Evolutionary conservation across 495 filamentous ascomycete species (phyloP).

Genomic region (Neurospora sp.): DNA sequence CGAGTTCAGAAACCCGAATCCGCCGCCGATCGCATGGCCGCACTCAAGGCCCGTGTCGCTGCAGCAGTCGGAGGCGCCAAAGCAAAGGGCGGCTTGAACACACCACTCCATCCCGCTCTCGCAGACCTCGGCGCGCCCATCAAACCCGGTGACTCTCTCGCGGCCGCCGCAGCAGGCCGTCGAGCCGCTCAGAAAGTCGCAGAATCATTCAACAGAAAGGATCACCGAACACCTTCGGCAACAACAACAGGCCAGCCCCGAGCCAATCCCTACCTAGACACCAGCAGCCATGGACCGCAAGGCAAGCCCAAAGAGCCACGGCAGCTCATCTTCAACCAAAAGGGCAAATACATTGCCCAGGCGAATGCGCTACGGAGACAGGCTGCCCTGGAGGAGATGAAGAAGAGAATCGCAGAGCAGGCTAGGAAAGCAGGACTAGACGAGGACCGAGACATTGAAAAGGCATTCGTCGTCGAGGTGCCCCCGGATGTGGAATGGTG

Average conservation of each 20-base stretch:
- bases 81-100: conserved; percentile 68
- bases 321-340: conserved; percentile 83
- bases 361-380: conserved; percentile 79
- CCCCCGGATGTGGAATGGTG: conserved; percentile 96
- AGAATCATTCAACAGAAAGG: conserved; percentile 6
- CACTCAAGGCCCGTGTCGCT: conserved; percentile 75
- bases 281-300: conserved; percentile 51
- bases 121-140: conserved; percentile 55
- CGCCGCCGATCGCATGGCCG: conserved; percentile 45
- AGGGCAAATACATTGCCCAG: conserved; percentile 93
- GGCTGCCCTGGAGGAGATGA: conserved; percentile 85
- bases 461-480: conserved; percentile 71
- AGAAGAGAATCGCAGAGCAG: conserved; percentile 78
- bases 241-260: conserved; percentile 27
- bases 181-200: conserved; percentile 14
- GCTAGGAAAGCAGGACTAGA: conserved; percentile 81
- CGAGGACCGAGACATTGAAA: conserved; percentile 82
- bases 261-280: conserved; percentile 82
- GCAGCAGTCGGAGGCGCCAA: conserved; percentile 56
- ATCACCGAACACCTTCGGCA: conserved; percentile 23
- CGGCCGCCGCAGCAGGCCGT: conserved; percentile 11
- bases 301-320: conserved; percentile 56
- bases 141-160: conserved; percentile 36
- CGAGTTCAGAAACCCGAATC: conserved; percentile 43
- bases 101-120: conserved; percentile 82